Evolutionary conservation across 2,329 filamentous ascomycete species (phyloP).

Genomic region (Aphanoascus verrucosus): DNA sequence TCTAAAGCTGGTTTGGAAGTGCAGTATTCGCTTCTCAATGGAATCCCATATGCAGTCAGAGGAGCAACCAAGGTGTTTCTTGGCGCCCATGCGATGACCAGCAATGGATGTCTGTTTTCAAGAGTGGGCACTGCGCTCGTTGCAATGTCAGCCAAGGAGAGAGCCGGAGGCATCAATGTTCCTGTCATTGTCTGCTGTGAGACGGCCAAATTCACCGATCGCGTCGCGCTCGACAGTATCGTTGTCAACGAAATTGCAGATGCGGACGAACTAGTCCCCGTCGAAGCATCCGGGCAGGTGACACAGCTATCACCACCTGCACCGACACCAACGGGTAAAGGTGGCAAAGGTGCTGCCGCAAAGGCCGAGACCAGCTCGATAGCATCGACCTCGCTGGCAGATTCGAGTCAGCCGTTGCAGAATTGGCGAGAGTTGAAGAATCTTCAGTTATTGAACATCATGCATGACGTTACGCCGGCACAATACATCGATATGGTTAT

Average conservation of each 20-base stretch:
- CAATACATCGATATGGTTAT: conserved; percentile 81
- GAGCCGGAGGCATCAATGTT: conserved; percentile 47
- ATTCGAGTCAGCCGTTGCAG: conserved; percentile 33
- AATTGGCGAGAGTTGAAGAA: conserved; percentile 50
- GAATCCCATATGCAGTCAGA: conserved; percentile 61
- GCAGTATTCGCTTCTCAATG: conserved; percentile 71
- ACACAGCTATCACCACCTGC: conserved; percentile 8
- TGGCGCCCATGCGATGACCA: conserved; percentile 88
- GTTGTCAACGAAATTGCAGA: conserved; percentile 88
- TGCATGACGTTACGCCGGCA: conserved; percentile 86
- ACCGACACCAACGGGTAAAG: conserved; percentile 24
- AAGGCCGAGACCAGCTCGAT: conserved; percentile 17
- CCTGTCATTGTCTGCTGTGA: conserved; percentile 86
- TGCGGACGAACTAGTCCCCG: conserved; percentile 51
- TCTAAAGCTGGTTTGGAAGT: conserved; percentile 61
- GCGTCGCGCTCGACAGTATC: conserved; percentile 82
- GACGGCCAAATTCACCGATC: conserved; percentile 86
- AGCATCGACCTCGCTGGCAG: conserved; percentile 3
- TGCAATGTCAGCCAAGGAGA: conserved; percentile 66
- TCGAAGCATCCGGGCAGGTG: conserved; percentile 12
- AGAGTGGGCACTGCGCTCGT: conserved; percentile 78
- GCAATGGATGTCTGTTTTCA: conserved; percentile 82
- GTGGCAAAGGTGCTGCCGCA: conserved; percentile 22
- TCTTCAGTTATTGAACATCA: conserved; percentile 57
- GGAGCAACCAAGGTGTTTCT: conserved; percentile 65